Percentiles rank a stretch among this genome's conserved stretches.
Conservation (phyloP, 352 stramenopile genomes). For the Phytophthora pini region DNA sequence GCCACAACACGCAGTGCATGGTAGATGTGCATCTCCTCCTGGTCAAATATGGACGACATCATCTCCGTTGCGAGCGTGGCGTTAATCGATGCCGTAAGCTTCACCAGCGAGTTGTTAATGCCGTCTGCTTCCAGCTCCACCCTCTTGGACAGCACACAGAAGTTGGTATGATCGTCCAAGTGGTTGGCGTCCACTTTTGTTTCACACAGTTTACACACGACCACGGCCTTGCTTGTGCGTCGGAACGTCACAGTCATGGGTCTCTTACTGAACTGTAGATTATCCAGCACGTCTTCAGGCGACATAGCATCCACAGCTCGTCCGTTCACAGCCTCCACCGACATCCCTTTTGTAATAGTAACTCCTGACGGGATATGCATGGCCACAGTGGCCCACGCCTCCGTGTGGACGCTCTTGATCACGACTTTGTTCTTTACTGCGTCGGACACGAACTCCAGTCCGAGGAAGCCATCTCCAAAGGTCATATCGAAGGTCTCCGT, state of each 20-base stretch:
- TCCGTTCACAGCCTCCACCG: conserved; percentile 74
- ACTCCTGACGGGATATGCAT: conserved; percentile 50
- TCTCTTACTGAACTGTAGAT: conserved; percentile 64
- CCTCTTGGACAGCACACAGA: conserved; percentile 78
- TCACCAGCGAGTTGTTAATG: conserved; percentile 72
- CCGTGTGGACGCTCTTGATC: conserved; percentile 63
- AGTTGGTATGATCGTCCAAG: conserved; percentile 82
- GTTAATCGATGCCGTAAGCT: conserved; percentile 65
- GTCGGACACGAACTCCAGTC: conserved; percentile 77
- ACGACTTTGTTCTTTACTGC: conserved; percentile 57
- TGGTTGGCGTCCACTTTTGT: conserved; percentile 66
- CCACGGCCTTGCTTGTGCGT: conserved; percentile 42
- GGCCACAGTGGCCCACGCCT: conserved; percentile 35
- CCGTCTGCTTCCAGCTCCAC: conserved; percentile 81
- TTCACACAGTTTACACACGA: conserved; percentile 88
- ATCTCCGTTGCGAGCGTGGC: conserved; percentile 52
- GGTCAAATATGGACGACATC: conserved; percentile 51
- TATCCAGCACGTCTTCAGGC: conserved; percentile 66
- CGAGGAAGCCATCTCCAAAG: conserved; percentile 76
- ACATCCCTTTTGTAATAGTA: conserved; percentile 56
- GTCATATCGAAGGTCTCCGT: conserved; percentile 72
- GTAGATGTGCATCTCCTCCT: conserved; percentile 74
- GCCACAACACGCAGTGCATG: conserved; percentile 72
- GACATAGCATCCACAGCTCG: conserved; percentile 35
- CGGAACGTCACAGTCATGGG: conserved; percentile 74